phyloP scores from a whole-genome alignment of 2,329 filamentous ascomycete genomes.

The Aspergillaceae sp. region DNA sequence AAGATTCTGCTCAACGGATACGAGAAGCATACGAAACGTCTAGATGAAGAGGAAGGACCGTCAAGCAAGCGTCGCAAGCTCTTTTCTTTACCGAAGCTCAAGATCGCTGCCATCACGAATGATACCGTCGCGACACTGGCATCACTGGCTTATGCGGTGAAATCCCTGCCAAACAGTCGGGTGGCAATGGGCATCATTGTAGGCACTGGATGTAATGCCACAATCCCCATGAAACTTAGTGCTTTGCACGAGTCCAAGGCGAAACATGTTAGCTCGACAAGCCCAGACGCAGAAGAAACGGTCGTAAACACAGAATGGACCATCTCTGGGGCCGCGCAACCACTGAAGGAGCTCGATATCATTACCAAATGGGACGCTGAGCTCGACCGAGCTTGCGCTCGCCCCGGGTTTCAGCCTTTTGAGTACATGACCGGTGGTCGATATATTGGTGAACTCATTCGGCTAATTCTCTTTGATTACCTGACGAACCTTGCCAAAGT shows the following conservation, averaged over 20 bases:
- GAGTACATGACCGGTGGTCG: constrained; percentile 78
- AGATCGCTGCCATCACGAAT: constrained; percentile 69
- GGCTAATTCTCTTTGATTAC: constrained; percentile 61
- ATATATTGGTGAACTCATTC: constrained; percentile 68
- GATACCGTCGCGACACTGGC: constrained; percentile 72
- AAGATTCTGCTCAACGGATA: constrained; percentile 48
- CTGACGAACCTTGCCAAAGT: constrained; percentile 40
- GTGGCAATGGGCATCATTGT: constrained; percentile 74
- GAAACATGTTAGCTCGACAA: constrained; percentile 39
- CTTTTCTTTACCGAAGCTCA: constrained; percentile 53
- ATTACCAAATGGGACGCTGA: constrained; percentile 63
- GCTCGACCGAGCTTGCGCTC: constrained; percentile 58
- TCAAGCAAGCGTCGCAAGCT: constrained; percentile 38
- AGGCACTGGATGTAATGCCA: constrained; percentile 74
- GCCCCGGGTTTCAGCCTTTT: constrained; percentile 69
- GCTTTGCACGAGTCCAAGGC: constrained; percentile 58
- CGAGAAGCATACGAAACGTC: constrained; percentile 41
- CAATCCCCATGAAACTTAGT: constrained; percentile 59
- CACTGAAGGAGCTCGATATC: constrained; percentile 51
- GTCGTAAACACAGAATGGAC: constrained; percentile 80
- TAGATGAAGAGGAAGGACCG: constrained; percentile 28
- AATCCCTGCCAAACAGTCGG: constrained; percentile 51
- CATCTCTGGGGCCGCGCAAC: constrained; percentile 64
- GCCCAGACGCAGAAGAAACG: constrained; percentile 52
- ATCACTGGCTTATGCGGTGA: constrained; percentile 65